A percentile compares a stretch with the other conserved stretches of the same genome.
These are phyloP conservation scores for Sclerotinia sclerotiorum DNA, from an alignment of 2,329 filamentous ascomycete genomes.

Conservation along the genomic window DNA sequence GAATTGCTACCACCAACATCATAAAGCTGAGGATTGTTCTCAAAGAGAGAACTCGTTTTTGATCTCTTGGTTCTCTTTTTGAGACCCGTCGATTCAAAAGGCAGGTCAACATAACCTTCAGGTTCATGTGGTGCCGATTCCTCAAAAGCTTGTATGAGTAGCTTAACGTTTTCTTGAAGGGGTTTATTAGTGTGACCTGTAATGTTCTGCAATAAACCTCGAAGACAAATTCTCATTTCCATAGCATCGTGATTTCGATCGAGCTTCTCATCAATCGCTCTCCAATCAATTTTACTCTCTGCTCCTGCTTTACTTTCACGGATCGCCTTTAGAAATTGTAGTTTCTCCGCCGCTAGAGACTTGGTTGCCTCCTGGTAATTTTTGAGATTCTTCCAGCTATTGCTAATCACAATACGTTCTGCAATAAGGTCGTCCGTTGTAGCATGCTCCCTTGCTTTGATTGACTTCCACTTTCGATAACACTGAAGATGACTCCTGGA, in stretches of 20 bases:
- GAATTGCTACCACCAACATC: slow-evolving; percentile 6
- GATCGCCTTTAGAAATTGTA: slow-evolving; percentile 47
- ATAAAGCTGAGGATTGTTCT: slow-evolving; percentile 6
- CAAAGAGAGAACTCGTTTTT: background rate
- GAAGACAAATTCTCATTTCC: slow-evolving; percentile 37
- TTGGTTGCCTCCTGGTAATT: slow-evolving; percentile 46
- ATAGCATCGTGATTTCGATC: slow-evolving; percentile 42
- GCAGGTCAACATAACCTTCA: slow-evolving; percentile 21
- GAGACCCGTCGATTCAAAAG: slow-evolving; percentile 16
- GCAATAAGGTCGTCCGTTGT: slow-evolving; percentile 28
- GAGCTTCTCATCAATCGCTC: slow-evolving; percentile 45
- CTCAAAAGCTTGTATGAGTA: slow-evolving; percentile 36
- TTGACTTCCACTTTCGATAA: slow-evolving; percentile 62
- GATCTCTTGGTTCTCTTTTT: background rate
- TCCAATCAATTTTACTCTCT: slow-evolving; percentile 54
- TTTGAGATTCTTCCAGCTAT: slow-evolving; percentile 46
- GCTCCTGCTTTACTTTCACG: slow-evolving; percentile 43
- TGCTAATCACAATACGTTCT: slow-evolving; percentile 33
- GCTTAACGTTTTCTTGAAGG: slow-evolving; percentile 35
- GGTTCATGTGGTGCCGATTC: slow-evolving; percentile 32
- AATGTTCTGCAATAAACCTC: slow-evolving; percentile 35
- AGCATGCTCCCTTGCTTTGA: slow-evolving; percentile 42
- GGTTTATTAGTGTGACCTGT: slow-evolving; percentile 35
- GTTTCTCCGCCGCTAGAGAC: slow-evolving; percentile 49
- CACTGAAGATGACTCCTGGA: slow-evolving; percentile 67